Base-by-base conservation (phyloP, 768 basidiomycete species). In the Cystobasidium tubakii region DNA sequence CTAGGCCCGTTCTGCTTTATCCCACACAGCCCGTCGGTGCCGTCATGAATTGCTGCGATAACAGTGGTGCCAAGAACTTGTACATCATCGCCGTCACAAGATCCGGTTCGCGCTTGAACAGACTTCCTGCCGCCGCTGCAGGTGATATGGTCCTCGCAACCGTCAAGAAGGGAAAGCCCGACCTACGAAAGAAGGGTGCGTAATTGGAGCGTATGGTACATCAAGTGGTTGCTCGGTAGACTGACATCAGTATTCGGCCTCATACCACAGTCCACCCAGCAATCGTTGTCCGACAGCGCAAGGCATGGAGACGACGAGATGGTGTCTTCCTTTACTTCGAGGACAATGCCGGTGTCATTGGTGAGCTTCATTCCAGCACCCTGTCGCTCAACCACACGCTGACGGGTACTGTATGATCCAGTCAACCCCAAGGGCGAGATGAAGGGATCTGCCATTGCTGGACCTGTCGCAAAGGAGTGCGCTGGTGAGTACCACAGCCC, bases 111-210 rank as follows among this genome's bases (percentile, higher is more conserved):
- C 92, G 90, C 82, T 87, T 98, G 63, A 98, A 98, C 87, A 87
- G 96, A 83, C 86, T 98, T 75, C 96, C 96, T 76, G 95, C 96
- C 82, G 93, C 83, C 74, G 79, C 83, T 66, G 83, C 83, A 71
- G 83, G 82, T 75, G 92, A 93, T 82, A 93, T 94, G 92, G 88
- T 94, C 75, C 90, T 95, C 74, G 92, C 91, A 74, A 92, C 90
- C 66, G 96, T 99, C 80, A 98, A 99, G 88, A 98, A 98, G 87
- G 96, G 96, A 83, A 98, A 99, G 85, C 96, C 96, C 42, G 96
- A 99, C 84, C 84, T 99, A 82, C 88, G 96, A 84, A 99, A 99
- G 86, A 99, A 99, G 86, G 95, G 92, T 95, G 82, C 80, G 92
- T 86, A 3, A 73, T 60, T 25, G 10, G 33, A 10, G 15, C 15